Evolutionary conservation across 352 stramenopile genomes (phyloP), one percentile per base, ranked within the genome.

Genomic region (Phytophthora cryptogea): DNA sequence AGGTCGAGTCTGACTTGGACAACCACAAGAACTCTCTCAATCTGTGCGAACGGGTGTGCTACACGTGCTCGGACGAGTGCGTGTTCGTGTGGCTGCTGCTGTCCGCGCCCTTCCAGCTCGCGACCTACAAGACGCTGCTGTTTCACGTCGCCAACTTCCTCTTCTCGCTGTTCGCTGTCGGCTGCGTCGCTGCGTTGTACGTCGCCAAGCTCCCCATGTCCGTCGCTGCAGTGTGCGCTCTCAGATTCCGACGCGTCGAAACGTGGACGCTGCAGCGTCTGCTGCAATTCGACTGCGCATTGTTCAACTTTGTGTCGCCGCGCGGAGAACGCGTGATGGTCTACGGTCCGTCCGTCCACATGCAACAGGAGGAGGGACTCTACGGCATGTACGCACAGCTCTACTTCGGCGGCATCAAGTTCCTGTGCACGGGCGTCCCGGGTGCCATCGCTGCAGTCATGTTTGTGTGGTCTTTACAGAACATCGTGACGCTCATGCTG

Each of bases 271-370:
- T 91, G 17, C 66, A 60, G 10, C 41, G 41, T 37, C 62, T 88
- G 33, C 56, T 89, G 35, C 49, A 66, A 28, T 20, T 55, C 2
- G 81, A 91, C 48, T 75, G 75, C 14, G 48, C 40, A 16, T 73
- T 91, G 6, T 85, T 86, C 66, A 91, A 91, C 64, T 81, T 78
- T 16, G 63, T 89, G n/a, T 70, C 70, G 14, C 73, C 75, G 7
- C 49, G 26, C 0, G 45, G 67, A 4, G 78, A 91, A 52, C 65
- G 52, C 16, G 67, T 91, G 17, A 54, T 70, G n/a, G 79, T 91
- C 20, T 80, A 79, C 73, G 68, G 54, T 45, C 68, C 68, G 7
- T 67, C 70, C 20, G 56, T 62, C 9, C 64, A 59, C 45, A 60
- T 73, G 42, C 66, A 72, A 46, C 47, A 81, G 28, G 55, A 63